Evolutionary conservation across 2,329 filamentous ascomycete genomes (phyloP), one percentile per base, ranked within the genome.

Genomic region (Paraconiothyrium sp.): DNA sequence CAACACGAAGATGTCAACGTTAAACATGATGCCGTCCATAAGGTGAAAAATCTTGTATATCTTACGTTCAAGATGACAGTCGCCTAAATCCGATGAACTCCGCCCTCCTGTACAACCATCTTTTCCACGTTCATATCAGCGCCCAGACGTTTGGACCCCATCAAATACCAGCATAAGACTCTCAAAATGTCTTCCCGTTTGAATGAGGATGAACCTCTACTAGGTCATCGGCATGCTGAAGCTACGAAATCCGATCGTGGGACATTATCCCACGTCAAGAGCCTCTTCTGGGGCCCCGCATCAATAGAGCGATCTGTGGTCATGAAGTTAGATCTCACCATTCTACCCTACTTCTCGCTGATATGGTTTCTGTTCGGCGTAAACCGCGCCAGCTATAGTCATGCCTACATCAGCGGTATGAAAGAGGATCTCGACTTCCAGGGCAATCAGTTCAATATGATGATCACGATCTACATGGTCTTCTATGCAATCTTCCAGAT

Each of bases 391-490:
- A 52, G 49, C 49, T 52, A 52, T n/a, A 52, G 49, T 20, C 49
- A 52, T 27, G 49, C 49, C n/a, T 52, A 52, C 34, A 52, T 52
- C 49, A 52, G 49, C 34, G 49, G 49, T 9, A 52, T 52, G 49
- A 52, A 52, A 20, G 49, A 52, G 22, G 49, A 52, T 22, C 49
- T 52, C 32, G 10, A 52, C 34, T 52, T 52, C 10, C 16, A 41
- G n/a, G 49, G 49, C n/a, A 52, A 52, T 9, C 34, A 52, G 4
- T 52, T 52, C 49, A 52, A 52, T 27, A 5, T 52, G n/a, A 52
- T 52, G 49, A 52, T 41, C n/a, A 52, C 49, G n/a, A 52, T 52
- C 8, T 52, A 52, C 35, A 52, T 52, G 49, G 49, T 52, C n/a
- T 52, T 52, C 22, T 52, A 52, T n/a, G 49, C 49, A 4, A 34